These are phyloP conservation scores for Zasmidium angulare DNA, from an alignment of 2,329 filamentous ascomycete species.

Conservation along the genomic window DNA sequence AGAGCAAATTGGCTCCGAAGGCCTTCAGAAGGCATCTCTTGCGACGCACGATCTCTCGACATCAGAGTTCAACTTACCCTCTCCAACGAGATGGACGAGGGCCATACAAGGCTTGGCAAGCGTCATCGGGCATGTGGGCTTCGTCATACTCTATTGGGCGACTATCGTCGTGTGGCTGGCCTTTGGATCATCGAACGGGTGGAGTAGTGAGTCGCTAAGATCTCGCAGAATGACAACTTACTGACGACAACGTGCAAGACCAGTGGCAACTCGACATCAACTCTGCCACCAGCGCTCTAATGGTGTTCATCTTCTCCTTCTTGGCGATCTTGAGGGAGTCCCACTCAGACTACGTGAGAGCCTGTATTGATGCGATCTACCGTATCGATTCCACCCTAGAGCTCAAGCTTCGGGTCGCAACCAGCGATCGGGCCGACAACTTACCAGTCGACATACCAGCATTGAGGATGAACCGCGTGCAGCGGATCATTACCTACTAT, in stretches of 20 bases:
- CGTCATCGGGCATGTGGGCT: constrained; percentile 6
- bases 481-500: constrained; percentile 44
- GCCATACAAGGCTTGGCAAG: neutral
- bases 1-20: neutral
- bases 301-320: constrained; percentile 44
- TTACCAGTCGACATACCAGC: constrained; percentile 25
- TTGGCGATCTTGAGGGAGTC: constrained; percentile 42
- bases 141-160: constrained; percentile 9
- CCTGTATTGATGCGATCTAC: constrained; percentile 36
- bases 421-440: constrained; percentile 4
- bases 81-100: constrained; percentile 2
- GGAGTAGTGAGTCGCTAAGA: constrained; percentile 10
- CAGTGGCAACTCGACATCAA: constrained; percentile 37
- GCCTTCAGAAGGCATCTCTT: neutral
- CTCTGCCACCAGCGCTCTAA: constrained; percentile 36
- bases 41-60: neutral
- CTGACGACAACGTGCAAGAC: neutral
- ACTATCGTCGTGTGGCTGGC: constrained; percentile 14
- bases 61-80: neutral
- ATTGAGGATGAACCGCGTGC: constrained; percentile 34
- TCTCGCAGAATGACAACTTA: neutral
- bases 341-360: constrained; percentile 36
- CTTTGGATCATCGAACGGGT: constrained; percentile 11
- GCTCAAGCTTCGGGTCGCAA: neutral
- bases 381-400: constrained; percentile 32